phyloP scores from a whole-genome alignment of 2,329 filamentous ascomycete species.

The Myriosclerotinia scirpicola region DNA sequence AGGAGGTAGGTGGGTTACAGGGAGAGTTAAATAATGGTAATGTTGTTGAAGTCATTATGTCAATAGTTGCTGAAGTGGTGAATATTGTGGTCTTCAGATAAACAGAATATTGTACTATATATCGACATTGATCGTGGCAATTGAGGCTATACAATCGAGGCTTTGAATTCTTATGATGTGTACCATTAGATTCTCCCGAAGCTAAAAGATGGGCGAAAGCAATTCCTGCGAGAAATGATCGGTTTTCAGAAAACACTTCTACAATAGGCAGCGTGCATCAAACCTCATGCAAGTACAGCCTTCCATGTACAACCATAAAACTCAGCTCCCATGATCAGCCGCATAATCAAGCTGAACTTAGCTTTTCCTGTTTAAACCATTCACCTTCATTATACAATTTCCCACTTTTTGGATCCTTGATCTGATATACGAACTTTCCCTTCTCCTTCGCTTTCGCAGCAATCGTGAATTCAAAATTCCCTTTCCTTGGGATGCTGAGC shows the following conservation, averaged over 20 bases:
- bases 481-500: conserved; percentile 3
- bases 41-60: neutral
- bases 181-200: neutral
- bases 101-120: neutral
- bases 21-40: conserved; percentile 11
- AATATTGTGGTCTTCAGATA: neutral
- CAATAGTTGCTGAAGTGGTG: neutral
- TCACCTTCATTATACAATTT: conserved; percentile 23
- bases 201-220: neutral
- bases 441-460: neutral
- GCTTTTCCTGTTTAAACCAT: conserved; percentile 24
- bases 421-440: conserved; percentile 22
- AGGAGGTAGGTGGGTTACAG: neutral
- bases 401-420: conserved; percentile 21
- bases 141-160: neutral
- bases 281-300: neutral
- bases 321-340: neutral
- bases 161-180: too few relatives aligned
- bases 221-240: neutral
- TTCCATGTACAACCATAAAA: neutral
- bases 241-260: neutral
- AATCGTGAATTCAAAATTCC: conserved; percentile 10
- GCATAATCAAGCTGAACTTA: conserved; percentile 4
- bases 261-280: neutral
- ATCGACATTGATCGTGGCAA: neutral